A percentile compares a stretch with the other conserved stretches of the same genome.
Evolutionary conservation across 768 basidiomycete genomes (phyloP).

Genomic region (Serendipita indica): DNA sequence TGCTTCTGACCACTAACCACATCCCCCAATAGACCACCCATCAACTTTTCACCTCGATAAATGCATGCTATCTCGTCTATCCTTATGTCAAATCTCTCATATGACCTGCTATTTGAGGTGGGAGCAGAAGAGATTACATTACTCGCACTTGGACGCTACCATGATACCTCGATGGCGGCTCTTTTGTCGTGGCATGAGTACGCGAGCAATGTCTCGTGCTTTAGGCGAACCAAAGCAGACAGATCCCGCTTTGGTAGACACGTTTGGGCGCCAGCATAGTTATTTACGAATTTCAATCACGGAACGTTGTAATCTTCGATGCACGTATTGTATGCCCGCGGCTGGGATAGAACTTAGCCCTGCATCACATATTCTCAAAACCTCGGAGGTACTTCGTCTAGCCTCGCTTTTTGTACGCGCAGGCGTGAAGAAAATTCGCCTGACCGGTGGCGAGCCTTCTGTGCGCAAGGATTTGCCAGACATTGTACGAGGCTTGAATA

Average conservation of each 20-base stretch:
- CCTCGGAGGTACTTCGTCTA: slow-evolving; percentile 59
- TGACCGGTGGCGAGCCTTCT: slow-evolving; percentile 83
- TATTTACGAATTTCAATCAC: slow-evolving; percentile 83
- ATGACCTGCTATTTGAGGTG: no score
- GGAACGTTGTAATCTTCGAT: slow-evolving; percentile 77
- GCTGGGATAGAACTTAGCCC: slow-evolving; percentile 68
- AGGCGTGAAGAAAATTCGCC: slow-evolving; percentile 74
- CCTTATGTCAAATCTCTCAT: no score
- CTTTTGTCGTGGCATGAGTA: no score
- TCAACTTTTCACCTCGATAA: no score
- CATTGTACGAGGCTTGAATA: slow-evolving; percentile 42
- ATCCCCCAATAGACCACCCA: no score
- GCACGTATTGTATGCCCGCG: slow-evolving; percentile 29
- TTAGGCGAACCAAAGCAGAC: no score
- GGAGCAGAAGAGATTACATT: no score
- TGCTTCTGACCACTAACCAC: no score
- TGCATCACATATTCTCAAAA: slow-evolving; percentile 47
- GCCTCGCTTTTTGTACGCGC: slow-evolving; percentile 62
- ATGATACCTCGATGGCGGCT: no score
- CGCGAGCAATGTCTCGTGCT: no score
- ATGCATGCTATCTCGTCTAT: no score
- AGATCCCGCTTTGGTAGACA: slow-evolving; percentile 37
- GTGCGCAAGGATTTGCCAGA: slow-evolving; percentile 59
- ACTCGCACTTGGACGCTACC: no score
- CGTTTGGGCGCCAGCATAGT: slow-evolving; percentile 54